phyloP scores from a whole-genome alignment of 371 early-diverging fungal species.

The Mortierella sp. region DNA sequence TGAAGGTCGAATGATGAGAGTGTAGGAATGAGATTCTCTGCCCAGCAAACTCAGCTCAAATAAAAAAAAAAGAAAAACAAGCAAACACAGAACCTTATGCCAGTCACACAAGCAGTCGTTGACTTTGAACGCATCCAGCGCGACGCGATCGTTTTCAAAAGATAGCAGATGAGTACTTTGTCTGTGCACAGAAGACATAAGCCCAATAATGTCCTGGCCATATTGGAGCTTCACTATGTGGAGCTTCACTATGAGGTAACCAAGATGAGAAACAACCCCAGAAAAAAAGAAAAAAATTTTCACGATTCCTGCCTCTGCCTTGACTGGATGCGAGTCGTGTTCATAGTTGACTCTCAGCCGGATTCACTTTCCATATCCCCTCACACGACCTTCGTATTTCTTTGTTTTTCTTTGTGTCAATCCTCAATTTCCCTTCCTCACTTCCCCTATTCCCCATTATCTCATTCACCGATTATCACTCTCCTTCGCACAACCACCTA shows the following conservation, averaged over 20 bases:
- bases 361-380: background rate
- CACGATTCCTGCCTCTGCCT: background rate
- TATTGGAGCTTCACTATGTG: too few species aligned
- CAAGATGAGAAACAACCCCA: background rate
- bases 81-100: background rate
- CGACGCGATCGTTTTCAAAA: too few species aligned
- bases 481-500: background rate
- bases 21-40: conserved; percentile 9
- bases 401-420: background rate
- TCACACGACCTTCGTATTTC: background rate
- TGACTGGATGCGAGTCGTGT: background rate
- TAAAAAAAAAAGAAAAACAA: conserved; percentile 3
- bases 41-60: background rate
- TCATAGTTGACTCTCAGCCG: background rate
- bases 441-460: background rate
- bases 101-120: background rate
- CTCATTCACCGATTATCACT: background rate
- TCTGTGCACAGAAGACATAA: too few species aligned
- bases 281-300: background rate
- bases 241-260: too few species aligned
- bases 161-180: too few species aligned
- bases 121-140: background rate
- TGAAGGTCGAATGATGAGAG: background rate
- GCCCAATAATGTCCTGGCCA: too few species aligned
- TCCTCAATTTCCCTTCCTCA: background rate